Base-by-base conservation (phyloP, 805 yeast genomes). In the Ogataea haglerorum region DNA sequence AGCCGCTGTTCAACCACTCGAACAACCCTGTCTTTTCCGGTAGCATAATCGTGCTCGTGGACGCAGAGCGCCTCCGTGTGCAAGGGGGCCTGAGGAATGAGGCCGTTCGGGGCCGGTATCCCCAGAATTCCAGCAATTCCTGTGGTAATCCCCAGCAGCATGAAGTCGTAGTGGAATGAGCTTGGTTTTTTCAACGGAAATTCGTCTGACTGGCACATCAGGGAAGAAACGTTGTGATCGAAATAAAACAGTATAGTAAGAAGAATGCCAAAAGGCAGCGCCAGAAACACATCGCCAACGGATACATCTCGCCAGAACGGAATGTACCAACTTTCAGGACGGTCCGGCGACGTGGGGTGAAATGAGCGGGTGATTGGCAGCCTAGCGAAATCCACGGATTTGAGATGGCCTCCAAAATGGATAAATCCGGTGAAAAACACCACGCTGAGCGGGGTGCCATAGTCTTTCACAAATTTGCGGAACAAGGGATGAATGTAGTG, bases 61-160 rank as follows among this genome's bases (percentile, higher is more conserved):
- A 85, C 79, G 30, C 87, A 74, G 22, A 91, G 63, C 0, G 96
- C 78, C 30, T 74, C 76, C 0, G 98, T 89, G 53, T 91, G 99
- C 25, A 93, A 58, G 2, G 98, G 98, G 0, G 99, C 98, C 61
- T 91, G 99, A 1, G 99, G 99, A 31, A 91, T 91, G 23, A 91
- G 69, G 0, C 99, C 99, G 63, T 93, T 93, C 0, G 98, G 98
- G 2, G 97, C 89, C 0, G 98, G 99, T 2, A 93, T 72, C 0
- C 98, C 99, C 9, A 91, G 56, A 1, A 91, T 62, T 0, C 98
- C 98, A 3, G 95, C 72, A 1, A 91, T 61, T 0, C 95, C 95
- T 0, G 98, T 93, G 5, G 90, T 83, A 6, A 87, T 57, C 0
- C 98, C 98, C 25, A 91, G 67, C 17, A 93, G 64, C 29, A 84